Evolutionary conservation across 345 rosid genomes (phyloP).

Genomic region (Euphorbia lathyris): DNA sequence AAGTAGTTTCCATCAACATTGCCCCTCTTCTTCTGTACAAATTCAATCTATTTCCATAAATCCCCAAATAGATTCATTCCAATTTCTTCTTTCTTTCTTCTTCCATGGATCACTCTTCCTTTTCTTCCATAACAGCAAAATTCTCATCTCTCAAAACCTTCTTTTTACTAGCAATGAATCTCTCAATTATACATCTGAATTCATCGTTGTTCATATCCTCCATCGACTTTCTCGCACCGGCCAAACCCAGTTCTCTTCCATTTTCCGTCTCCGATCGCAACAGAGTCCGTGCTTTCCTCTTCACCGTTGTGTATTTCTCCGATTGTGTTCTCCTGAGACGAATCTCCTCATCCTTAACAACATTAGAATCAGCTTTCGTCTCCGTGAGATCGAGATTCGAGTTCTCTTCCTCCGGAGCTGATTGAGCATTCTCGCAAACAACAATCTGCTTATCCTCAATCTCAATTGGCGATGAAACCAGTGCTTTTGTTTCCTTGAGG

Average conservation of each 20-base stretch:
- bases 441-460: constrained; percentile 3
- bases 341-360: too few species aligned
- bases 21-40: too few species aligned
- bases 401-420: not conserved
- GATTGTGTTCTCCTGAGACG: constrained; percentile 28
- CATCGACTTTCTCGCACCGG: too few species aligned
- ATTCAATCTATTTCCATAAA: too few species aligned
- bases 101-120: too few species aligned
- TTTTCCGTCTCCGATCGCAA: too few species aligned
- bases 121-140: constrained; percentile 13
- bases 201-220: too few species aligned
- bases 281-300: not conserved
- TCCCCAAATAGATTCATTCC: too few species aligned
- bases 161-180: constrained; percentile 45
- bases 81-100: too few species aligned
- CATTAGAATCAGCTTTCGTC: constrained; percentile 1
- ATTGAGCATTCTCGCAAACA: not conserved
- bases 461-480: not conserved
- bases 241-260: too few species aligned
- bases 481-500: constrained; percentile 5
- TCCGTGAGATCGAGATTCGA: not conserved
- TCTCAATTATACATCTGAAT: constrained; percentile 47
- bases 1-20: too few species aligned
- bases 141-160: constrained; percentile 38
- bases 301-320: constrained; percentile 3